Percentiles rank a stretch among this genome's conserved stretches.
Evolutionary conservation across 75 land plant genomes (phyloP).

Genomic region (Sequoia sempervirens): DNA sequence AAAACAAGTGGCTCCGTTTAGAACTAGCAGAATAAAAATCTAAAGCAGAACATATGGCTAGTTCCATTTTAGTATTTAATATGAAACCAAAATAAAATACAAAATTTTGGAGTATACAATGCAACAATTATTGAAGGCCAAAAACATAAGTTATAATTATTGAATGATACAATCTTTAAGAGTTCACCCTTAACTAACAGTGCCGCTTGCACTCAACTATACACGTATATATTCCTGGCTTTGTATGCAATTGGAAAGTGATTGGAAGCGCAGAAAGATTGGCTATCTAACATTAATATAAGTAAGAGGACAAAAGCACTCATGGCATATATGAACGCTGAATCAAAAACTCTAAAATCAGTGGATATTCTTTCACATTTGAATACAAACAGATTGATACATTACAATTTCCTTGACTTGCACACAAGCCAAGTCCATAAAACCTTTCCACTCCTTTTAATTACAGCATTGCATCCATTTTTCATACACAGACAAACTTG

Average conservation of each 20-base stretch:
- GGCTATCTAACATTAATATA: not conserved
- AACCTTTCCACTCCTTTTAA: slow-evolving; percentile 10
- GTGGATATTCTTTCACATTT: slow-evolving; percentile 8
- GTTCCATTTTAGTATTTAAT: not conserved
- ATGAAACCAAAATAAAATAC: not conserved
- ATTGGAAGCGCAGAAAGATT: not conserved
- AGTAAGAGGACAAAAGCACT: not conserved
- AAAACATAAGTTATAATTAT: not conserved
- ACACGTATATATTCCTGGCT: not conserved
- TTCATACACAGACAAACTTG: not conserved
- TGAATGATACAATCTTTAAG: not conserved
- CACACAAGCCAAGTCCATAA: slow-evolving; percentile 1
- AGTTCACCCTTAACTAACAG: not conserved
- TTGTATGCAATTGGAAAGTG: not conserved
- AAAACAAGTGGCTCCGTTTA: not conserved
- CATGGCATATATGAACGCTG: slow-evolving; percentile 3
- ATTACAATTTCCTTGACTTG: slow-evolving; percentile 9
- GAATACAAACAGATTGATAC: slow-evolving; percentile 9
- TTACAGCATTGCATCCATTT: slow-evolving; percentile 1
- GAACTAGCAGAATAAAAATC: not conserved
- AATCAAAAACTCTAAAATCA: slow-evolving; percentile 3
- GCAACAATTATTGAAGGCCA: not conserved
- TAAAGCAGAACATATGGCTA: not conserved
- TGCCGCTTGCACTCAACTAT: not conserved
- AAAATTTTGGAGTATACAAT: not conserved